phyloP scores from a whole-genome alignment of 495 filamentous ascomycete species.

The Xylaria nigripes region DNA sequence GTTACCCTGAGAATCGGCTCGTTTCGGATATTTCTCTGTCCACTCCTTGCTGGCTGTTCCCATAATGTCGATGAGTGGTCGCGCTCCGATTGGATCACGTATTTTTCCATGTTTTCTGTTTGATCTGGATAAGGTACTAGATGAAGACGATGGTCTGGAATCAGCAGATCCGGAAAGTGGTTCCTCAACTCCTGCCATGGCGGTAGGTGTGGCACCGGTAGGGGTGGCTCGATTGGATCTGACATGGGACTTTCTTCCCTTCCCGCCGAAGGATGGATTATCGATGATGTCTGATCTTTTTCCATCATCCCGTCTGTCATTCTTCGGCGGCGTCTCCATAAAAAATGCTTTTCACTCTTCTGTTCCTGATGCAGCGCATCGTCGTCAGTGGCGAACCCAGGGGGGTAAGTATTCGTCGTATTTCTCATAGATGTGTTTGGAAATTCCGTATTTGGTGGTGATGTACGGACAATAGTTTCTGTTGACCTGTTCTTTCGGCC shows the following conservation, averaged over 20 bases:
- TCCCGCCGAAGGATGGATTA: constrained; percentile 4
- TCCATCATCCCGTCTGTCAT: constrained; percentile 15
- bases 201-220: not conserved
- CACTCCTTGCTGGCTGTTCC: not conserved
- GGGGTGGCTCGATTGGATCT: constrained; percentile 5
- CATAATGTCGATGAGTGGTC: not conserved
- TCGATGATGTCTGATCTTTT: not conserved
- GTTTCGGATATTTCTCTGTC: constrained; percentile 1
- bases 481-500: constrained; percentile 10
- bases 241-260: constrained; percentile 3
- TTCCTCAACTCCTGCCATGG: constrained; percentile 2
- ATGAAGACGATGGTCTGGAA: constrained; percentile 23
- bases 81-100: not conserved
- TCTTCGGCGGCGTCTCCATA: constrained; percentile 23
- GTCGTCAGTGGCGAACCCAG: not conserved
- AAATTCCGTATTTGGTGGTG: constrained; percentile 1
- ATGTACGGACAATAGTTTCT: constrained; percentile 21
- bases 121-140: constrained; percentile 13
- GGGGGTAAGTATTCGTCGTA: not conserved
- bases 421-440: not conserved
- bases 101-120: not conserved
- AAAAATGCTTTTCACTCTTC: constrained; percentile 22
- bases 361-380: not conserved
- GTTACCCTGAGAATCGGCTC: constrained; percentile 7
- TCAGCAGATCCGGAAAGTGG: constrained; percentile 19